Evolutionary conservation across 768 basidiomycete species (phyloP), one percentile per base, ranked within the genome.

Genomic region (Neoboletus brunneissimus): DNA sequence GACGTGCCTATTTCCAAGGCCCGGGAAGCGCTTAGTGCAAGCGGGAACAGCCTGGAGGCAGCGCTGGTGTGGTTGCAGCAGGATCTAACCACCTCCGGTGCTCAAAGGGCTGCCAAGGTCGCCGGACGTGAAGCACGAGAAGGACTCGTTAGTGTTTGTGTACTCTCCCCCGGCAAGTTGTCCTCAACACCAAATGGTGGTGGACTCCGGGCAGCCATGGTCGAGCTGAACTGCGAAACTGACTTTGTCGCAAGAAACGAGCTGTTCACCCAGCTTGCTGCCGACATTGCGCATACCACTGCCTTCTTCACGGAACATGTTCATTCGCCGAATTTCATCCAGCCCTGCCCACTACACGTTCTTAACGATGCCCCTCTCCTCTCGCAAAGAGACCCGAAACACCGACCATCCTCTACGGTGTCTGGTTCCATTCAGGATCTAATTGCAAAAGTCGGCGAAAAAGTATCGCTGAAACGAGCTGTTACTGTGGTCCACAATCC

Each of bases 181-280:
- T 60, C 73, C 34, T 69, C 65, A 12, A 74, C 66, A 37, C 59
- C 61, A 37, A 71, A 72, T 8, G 70, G 70, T 20, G 79, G 79
- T 1, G 78, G 81, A 38, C 73, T 90, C 35, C 83, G 91, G 37
- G 93, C 89, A 12, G 86, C 88, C 20, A 89, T 97, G 82, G 77
- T 98, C 54, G 95, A 98, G 72, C 77, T 97, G 58, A 92, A 91
- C 63, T 98, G 95, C 76, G 95, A 98, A 76, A 97, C 95, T 51
- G 95, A 98, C 75, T 98, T 97, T 68, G 95, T 98, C 29, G 91
- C 86, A 23, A 76, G 91, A 60, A 95, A 92, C 64, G 83, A 87
- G 55, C 76, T 93, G 13, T 98, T 98, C 65, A 79, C 83, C 16
- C 78, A 79, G 52, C 81, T 95, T 38, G 88, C 89, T 13, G 78